Base-by-base conservation (phyloP, 116 monocot species). In the Iris pallida region DNA sequence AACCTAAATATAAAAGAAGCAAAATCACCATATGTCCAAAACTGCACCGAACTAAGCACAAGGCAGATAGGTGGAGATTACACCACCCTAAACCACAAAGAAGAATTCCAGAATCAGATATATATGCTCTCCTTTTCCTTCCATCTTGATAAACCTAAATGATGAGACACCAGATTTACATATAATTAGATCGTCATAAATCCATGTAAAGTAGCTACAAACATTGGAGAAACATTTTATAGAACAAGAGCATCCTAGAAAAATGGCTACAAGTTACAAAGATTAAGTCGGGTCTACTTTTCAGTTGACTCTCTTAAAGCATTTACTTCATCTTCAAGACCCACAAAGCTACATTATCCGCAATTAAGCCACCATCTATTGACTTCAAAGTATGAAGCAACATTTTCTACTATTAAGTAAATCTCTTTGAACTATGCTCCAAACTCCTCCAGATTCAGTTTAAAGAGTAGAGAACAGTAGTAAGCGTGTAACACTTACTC, bases 41-140 rank as follows among this genome's bases (percentile, higher is more conserved):
- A 47, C 19, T 46, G 47, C 18, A 45, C 19, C 45, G n/a, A 64
- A 46, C 10, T 2, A 19, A 64, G 47, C 15, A 12, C 8, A 64
- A 48, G 64, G 44, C 47, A 47, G 47, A 47, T 64, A 6, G 2
- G 16, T 62, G 64, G 64, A 64, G 64, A 10, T 64, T 19, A 47
- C 64, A 16, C 41, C 1, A 16, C 45, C 19, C 18, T 11, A 8
- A 41, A 20, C 4, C 18, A 10, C 8, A 17, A 16, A 64, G 47
- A 63, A 47, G 19, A 16, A 45, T 64, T 44, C 61, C n/a, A 45
- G 30, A 30, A 30, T 30, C 30, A 30, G 30, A 30, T 30, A 30
- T n/a, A n/a, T 45, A 47, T 64, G 41, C 47, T 12, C 11, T n/a
- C 30, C 30, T 47, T 2, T 17, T 14, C 59, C 47, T 47, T 19